These are phyloP conservation scores for Cryptococcus hybrid DNA, from an alignment of 1,284 basidiomycete genomes.

Conservation along the genomic window DNA sequence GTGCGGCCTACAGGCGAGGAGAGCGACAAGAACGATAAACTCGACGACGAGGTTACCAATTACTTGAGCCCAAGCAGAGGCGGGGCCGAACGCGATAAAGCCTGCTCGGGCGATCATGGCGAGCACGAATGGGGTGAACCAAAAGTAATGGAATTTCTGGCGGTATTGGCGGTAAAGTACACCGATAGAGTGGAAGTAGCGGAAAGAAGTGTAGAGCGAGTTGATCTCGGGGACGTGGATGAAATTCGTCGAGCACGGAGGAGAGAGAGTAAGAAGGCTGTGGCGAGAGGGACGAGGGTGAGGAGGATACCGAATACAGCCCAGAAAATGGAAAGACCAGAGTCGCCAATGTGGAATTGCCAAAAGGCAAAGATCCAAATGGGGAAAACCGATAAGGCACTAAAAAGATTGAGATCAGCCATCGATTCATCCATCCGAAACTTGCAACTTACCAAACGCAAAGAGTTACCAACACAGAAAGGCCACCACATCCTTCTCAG, in stretches of 20 bases:
- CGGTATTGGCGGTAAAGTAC: slow-evolving; percentile 51
- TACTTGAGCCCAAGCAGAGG: slow-evolving; percentile 67
- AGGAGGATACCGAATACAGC: slow-evolving; percentile 59
- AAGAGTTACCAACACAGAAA: slow-evolving; percentile 47
- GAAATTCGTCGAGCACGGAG: slow-evolving; percentile 30
- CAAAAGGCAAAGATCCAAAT: slow-evolving; percentile 74
- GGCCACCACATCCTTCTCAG: slow-evolving; percentile 56
- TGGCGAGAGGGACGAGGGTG: slow-evolving; percentile 58
- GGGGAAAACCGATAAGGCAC: slow-evolving; percentile 65
- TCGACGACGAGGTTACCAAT: slow-evolving; percentile 70
- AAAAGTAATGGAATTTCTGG: slow-evolving; percentile 52
- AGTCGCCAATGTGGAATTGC: slow-evolving; percentile 84
- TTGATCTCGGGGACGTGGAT: slow-evolving; percentile 30
- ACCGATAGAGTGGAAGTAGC: slow-evolving; percentile 47
- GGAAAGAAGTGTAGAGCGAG: slow-evolving; percentile 44
- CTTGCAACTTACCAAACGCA: slow-evolving; percentile 40
- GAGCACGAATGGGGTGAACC: slow-evolving; percentile 49
- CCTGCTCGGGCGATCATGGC: slow-evolving; percentile 58
- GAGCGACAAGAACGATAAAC: slow-evolving; percentile 57
- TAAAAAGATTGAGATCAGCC: slow-evolving; percentile 35
- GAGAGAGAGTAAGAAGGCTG: slow-evolving; percentile 34
- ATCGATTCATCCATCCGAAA: neutral
- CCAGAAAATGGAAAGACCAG: slow-evolving; percentile 72
- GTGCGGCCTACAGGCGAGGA: slow-evolving; percentile 56
- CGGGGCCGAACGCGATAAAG: slow-evolving; percentile 69